Percentiles rank a stretch among this genome's conserved stretches.
Conservation (phyloP, 331 rosid species). For the Spiraea crenata region DNA sequence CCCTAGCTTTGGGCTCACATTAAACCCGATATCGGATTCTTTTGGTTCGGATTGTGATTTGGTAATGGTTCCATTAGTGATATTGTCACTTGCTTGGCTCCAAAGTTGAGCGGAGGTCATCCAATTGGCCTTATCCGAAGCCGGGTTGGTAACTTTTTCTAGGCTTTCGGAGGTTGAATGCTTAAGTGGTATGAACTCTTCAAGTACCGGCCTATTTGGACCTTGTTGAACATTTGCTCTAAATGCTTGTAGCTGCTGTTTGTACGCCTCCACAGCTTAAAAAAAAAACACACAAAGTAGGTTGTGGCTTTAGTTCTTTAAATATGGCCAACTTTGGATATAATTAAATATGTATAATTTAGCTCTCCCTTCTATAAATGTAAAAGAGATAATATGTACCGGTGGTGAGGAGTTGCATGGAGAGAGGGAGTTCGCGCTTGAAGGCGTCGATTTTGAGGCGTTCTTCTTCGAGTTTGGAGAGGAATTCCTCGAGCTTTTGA, state of each 20-base stretch:
- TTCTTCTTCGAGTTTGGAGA: constrained; percentile 83
- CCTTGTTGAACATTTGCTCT: constrained; percentile 53
- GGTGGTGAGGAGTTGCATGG: constrained; percentile 97
- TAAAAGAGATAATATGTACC: constrained; percentile 46
- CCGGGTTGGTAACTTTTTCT: constrained; percentile 43
- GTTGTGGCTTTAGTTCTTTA: constrained; percentile 12
- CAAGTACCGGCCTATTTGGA: constrained; percentile 57
- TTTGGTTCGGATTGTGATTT: constrained; percentile 40
- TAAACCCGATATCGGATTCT: constrained; percentile 47
- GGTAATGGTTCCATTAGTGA: constrained; percentile 44
- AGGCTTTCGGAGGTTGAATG: constrained; percentile 50
- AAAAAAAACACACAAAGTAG: neutral
- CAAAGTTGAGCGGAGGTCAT: constrained; percentile 94
- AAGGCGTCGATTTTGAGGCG: constrained; percentile 96
- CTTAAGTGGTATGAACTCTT: constrained; percentile 88
- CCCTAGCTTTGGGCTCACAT: constrained; percentile 49
- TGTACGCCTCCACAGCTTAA: constrained; percentile 78
- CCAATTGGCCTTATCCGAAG: constrained; percentile 85
- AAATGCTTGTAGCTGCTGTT: constrained; percentile 64
- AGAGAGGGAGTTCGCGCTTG: constrained; percentile 99
- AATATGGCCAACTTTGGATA: constrained; percentile 7
- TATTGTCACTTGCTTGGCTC: constrained; percentile 70
- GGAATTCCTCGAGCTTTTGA: constrained; percentile 73
- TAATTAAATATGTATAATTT: neutral
- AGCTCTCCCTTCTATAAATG: constrained; percentile 31